Evolutionary conservation across 148 eudicot genomes (phyloP), one percentile per base, ranked within the genome.

Genomic region (Rheum nobile): DNA sequence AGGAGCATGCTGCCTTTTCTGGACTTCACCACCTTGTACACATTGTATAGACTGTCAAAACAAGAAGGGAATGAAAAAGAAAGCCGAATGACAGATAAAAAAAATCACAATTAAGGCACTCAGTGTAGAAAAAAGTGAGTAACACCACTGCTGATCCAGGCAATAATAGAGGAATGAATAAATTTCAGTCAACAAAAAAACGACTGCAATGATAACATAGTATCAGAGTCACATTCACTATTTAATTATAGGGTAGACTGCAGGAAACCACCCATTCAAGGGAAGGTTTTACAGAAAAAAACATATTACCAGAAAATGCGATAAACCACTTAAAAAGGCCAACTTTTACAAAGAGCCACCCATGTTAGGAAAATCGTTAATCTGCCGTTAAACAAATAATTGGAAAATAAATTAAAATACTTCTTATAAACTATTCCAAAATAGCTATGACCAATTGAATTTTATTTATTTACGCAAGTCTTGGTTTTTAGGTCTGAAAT

Each of bases 1-100:
- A 68, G 82, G 61, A 89, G 74, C 92, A 96, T 87, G 86, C 77
- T 96, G 76, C 99, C 99, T 78, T 88, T 87, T 80, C 87, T 92
- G 76, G 90, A 59, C 77, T 77, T 80, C 48, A 92, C 92, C 67
- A 96, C 90, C 44, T 67, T 77, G 69, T 88, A 79, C 50, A 92
- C 99, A 83, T 89, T 92, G 72, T 82, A 73, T 52, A 89, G 72
- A 74, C 99, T 96, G 95, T 85, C 85, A 17, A 74, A 69, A 72
- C 82, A 37, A 75, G 21, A 52, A 34, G 76, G 84, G 73, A 31
- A 76, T 42, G 74, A 67, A 31, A 74, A 16, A 22, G 47, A 42
- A 35, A 32, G 59, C 72, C 8, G 8, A 3, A 24, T 22, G 63
- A 55, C 29, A 8, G n/a, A 55, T 55, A 0, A 55, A 1, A 10